Base-by-base conservation (phyloP, 139 green algal species). In the Marvania coccoides region DNA sequence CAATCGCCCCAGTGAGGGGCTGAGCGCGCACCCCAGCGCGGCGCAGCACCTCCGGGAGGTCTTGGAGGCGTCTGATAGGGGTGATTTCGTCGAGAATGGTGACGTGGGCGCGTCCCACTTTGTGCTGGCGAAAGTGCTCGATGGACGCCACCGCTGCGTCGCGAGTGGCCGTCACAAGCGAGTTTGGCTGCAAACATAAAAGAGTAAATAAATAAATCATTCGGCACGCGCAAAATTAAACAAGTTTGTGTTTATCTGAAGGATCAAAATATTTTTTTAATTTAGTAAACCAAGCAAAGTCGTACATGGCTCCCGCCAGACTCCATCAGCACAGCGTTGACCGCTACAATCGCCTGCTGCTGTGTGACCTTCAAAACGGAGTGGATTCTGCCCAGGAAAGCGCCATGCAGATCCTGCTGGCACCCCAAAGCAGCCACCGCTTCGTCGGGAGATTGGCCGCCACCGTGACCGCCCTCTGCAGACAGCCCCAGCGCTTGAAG, bases 281-380 rank as follows among this genome's bases (percentile, higher is more conserved):
- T n/a, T n/a, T n/a, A n/a, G n/a, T n/a, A n/a, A n/a, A n/a, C n/a
- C n/a, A n/a, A n/a, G n/a, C n/a, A n/a, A n/a, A n/a, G n/a, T n/a
- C n/a, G n/a, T n/a, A n/a, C n/a, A n/a, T n/a, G n/a, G n/a, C n/a
- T n/a, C n/a, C n/a, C n/a, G n/a, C n/a, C n/a, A n/a, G n/a, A n/a
- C 58, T 85, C 70, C 12, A 38, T 3, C 28, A 90, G 67, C 8
- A 74, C 81, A 13, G 79, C 71, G 37, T 87, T 88, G 26, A 77
- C 63, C 1, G 73, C 69, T 8, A 12, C 40, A 8, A 47, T 45
- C 29, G 58, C 40, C 4, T 62, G 13, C 14, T 58, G 26, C 3
- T 46, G 51, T 9, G 26, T 38, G 19, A 87, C 29, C 4, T 19
- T 6, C 1, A 61, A 42, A 34, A 85, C 46, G 68, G 77, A 74